Evolutionary conservation across 1,284 basidiomycete species (phyloP).

Genomic region (Athelia sp.): DNA sequence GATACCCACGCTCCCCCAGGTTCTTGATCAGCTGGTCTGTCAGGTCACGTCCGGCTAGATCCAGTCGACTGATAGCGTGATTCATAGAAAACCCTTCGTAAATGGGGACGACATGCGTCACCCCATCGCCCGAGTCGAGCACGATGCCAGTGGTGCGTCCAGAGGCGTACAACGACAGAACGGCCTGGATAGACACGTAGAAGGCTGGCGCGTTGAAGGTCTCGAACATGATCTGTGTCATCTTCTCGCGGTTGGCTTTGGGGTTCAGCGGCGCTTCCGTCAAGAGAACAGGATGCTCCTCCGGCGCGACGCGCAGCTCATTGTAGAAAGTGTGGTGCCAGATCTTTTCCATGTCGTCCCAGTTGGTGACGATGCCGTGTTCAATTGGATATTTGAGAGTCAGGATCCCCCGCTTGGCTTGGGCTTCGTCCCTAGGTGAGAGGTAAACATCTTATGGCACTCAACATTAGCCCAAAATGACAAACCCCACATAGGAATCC

Average conservation of each 20-base stretch:
- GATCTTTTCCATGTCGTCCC: slow-evolving; percentile 96
- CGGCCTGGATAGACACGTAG: slow-evolving; percentile 93
- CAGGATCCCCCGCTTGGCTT: slow-evolving; percentile 94
- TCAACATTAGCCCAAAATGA: slow-evolving; percentile 2
- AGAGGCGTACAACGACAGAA: slow-evolving; percentile 88
- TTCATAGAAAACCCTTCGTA: slow-evolving; percentile 95
- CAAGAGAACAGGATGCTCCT: slow-evolving; percentile 91
- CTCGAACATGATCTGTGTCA: slow-evolving; percentile 98
- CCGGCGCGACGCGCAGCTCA: slow-evolving; percentile 78
- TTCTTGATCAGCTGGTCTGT: slow-evolving; percentile 93
- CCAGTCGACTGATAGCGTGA: slow-evolving; percentile 92
- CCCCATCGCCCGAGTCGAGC: slow-evolving; percentile 92
- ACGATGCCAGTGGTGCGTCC: slow-evolving; percentile 93
- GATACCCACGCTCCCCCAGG: slow-evolving; percentile 91
- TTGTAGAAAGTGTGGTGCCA: slow-evolving; percentile 93
- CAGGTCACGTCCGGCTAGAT: slow-evolving; percentile 93
- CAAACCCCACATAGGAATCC: slow-evolving; percentile 81
- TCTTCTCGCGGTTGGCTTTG: slow-evolving; percentile 94
- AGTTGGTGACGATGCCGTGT: slow-evolving; percentile 91
- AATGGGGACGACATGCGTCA: slow-evolving; percentile 91
- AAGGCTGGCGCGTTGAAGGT: slow-evolving; percentile 93
- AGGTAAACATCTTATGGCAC: slow-evolving; percentile 19
- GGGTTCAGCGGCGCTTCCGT: slow-evolving; percentile 94
- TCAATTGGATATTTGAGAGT: slow-evolving; percentile 86
- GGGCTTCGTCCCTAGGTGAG: slow-evolving; percentile 84